These are phyloP conservation scores for Pulveroboletus frians DNA, from an alignment of 768 basidiomycete genomes.

Conservation along the genomic window DNA sequence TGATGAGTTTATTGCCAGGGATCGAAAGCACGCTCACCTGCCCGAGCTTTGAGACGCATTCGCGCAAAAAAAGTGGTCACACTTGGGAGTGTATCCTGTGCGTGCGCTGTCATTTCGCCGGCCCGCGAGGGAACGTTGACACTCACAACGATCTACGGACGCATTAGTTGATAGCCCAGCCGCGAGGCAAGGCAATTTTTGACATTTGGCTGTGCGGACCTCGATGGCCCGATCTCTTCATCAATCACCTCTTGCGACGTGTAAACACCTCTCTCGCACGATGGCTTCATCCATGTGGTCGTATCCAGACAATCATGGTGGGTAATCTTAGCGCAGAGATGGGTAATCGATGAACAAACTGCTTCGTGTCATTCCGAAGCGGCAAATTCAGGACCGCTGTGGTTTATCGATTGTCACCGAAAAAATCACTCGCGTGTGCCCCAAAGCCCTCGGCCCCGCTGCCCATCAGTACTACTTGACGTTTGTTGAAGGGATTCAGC, in stretches of 20 bases:
- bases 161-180: not conserved
- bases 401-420: not conserved
- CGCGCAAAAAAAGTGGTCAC: too few relatives aligned
- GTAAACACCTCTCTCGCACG: not conserved
- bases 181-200: not conserved
- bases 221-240: not conserved
- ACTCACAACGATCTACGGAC: constrained; percentile 2
- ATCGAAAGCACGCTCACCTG: too few relatives aligned
- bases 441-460: not conserved
- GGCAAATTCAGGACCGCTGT: not conserved
- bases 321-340: not conserved
- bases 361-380: not conserved
- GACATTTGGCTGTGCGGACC: not conserved
- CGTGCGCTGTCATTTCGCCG: too few relatives aligned
- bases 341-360: constrained; percentile 3
- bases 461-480: not conserved
- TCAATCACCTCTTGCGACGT: not conserved
- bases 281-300: not conserved
- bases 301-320: not conserved
- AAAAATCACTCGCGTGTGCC: not conserved
- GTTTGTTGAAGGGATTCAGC: not conserved
- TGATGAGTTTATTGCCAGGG: too few relatives aligned
- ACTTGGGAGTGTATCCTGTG: too few relatives aligned
- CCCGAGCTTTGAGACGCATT: too few relatives aligned
- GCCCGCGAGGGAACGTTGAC: not conserved